Percentiles rank a stretch among this genome's conserved stretches.
These are phyloP conservation scores for Eucalyptus sp. DNA, from an alignment of 345 rosid species.

Conservation along the genomic window DNA sequence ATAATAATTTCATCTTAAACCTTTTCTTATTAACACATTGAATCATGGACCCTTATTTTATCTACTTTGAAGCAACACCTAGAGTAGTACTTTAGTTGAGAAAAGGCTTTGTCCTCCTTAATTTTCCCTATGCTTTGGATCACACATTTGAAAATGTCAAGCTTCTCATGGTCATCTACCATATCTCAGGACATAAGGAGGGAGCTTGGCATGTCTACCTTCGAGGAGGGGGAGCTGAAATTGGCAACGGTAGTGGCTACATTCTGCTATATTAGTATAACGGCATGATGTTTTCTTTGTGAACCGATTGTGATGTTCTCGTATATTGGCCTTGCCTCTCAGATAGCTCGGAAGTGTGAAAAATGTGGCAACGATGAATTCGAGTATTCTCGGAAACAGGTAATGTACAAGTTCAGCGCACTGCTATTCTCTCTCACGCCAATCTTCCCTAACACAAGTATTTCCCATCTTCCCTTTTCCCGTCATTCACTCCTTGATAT, in stretches of 20 bases:
- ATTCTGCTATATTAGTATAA: not conserved
- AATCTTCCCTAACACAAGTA: not conserved
- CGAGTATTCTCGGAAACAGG: conserved; percentile 25
- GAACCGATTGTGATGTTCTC: not conserved
- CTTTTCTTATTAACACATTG: not conserved
- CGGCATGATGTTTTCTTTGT: not conserved
- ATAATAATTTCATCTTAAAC: not conserved
- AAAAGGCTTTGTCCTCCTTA: not conserved
- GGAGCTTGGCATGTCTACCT: conserved; percentile 25
- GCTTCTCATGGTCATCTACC: not conserved
- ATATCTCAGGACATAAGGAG: conserved; percentile 24
- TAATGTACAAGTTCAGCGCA: not conserved
- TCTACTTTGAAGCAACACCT: not conserved
- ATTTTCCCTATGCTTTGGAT: not conserved
- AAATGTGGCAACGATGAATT: conserved; percentile 25
- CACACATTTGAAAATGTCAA: not conserved
- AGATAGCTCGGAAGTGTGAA: conserved; percentile 18
- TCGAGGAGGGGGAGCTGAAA: conserved; percentile 7
- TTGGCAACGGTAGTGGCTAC: conserved; percentile 4
- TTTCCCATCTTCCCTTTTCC: not conserved
- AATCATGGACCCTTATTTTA: not conserved
- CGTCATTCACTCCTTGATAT: not conserved
- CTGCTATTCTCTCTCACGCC: not conserved
- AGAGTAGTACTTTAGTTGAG: not conserved
- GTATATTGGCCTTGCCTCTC: not conserved